Percentiles rank a stretch among this genome's conserved stretches.
These are phyloP conservation scores for Chionographis japonica DNA, from an alignment of 106 monocot species.

Conservation along the genomic window DNA sequence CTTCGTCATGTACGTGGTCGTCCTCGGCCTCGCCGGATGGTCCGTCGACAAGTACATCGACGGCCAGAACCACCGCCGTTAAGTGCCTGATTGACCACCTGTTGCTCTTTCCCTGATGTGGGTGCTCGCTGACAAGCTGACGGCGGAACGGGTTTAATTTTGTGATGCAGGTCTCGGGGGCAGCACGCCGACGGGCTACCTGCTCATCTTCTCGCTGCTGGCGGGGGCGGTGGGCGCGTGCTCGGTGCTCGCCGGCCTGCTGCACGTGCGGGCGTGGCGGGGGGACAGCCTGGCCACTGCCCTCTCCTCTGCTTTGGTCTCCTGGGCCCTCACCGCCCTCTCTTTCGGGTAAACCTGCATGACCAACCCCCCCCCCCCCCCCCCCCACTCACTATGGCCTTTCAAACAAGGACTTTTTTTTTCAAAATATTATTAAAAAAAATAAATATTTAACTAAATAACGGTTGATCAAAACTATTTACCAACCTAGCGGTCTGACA, in stretches of 20 bases:
- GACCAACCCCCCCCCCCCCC: too few relatives aligned
- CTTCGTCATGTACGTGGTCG: slow-evolving; percentile 9
- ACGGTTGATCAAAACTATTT: too few relatives aligned
- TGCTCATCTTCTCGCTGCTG: slow-evolving; percentile 35
- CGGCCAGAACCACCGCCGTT: slow-evolving; percentile 17
- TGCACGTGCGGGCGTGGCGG: slow-evolving; percentile 28
- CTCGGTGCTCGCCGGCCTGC: slow-evolving; percentile 17
- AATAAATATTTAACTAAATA: too few relatives aligned
- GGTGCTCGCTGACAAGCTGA: not conserved
- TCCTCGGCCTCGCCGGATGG: slow-evolving; percentile 21
- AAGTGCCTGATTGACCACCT: not conserved
- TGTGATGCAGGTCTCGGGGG: slow-evolving; percentile 22
- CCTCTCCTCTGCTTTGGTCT: slow-evolving; percentile 23
- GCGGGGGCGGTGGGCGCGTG: slow-evolving; percentile 22
- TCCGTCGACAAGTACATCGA: slow-evolving; percentile 36
- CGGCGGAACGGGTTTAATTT: not conserved
- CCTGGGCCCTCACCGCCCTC: slow-evolving; percentile 28
- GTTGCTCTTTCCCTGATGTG: not conserved
- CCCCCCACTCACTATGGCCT: too few relatives aligned
- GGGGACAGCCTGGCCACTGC: slow-evolving; percentile 27
- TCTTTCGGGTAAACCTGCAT: slow-evolving; percentile 17
- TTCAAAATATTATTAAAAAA: too few relatives aligned
- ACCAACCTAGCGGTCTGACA: too few relatives aligned
- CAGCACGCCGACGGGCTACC: slow-evolving; percentile 15
- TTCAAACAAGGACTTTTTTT: too few relatives aligned